Evolutionary conservation across 2,329 filamentous ascomycete genomes (phyloP), one percentile per base, ranked within the genome.

Genomic region (Harringtonia lauricola): DNA sequence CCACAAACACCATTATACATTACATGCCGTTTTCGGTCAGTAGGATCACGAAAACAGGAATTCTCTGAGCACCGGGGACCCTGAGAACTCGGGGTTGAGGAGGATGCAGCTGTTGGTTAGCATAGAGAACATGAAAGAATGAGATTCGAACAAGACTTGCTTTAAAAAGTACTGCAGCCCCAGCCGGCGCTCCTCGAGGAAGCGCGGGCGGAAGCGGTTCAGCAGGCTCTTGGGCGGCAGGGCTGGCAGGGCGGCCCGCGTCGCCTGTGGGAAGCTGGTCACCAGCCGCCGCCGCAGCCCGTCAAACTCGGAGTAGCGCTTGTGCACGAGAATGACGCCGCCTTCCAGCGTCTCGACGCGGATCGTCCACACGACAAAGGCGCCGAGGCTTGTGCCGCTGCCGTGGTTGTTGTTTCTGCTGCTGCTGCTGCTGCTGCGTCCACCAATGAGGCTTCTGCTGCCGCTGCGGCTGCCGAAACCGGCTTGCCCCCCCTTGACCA

Each of bases 281-380:
- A 87, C 67, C 18, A 98, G 73, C 51, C 79, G 79, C 40, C 72
- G 65, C 43, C 88, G 77, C 48, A 98, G 74, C 44, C 85, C 79
- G 59, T 94, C 87, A 57, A 96, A 96, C 60, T 96, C 90, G 0
- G 89, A 95, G 63, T 95, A 96, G 59, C 89, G 74, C 58, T 81
- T 82, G 46, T 76, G 67, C 50, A 81, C 76, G 48, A 72, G 70
- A 64, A 82, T 79, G 39, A 65, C 70, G 47, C 72, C 71, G 35
- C 77, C 76, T 75, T 80, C 44, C 41, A 96, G 66, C 4, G 88
- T 95, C 60, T 92, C 81, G 36, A 98, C 86, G 39, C 74, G 79
- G 55, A 92, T 88, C 58, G 87, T 92, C 86, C 86, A 98, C 8
- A 95, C 88, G 2, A 95, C 86, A 65, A 96, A 98, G 2, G 89